phyloP scores from a whole-genome alignment of 2,329 filamentous ascomycete species.

The Calonectria hawksworthii region DNA sequence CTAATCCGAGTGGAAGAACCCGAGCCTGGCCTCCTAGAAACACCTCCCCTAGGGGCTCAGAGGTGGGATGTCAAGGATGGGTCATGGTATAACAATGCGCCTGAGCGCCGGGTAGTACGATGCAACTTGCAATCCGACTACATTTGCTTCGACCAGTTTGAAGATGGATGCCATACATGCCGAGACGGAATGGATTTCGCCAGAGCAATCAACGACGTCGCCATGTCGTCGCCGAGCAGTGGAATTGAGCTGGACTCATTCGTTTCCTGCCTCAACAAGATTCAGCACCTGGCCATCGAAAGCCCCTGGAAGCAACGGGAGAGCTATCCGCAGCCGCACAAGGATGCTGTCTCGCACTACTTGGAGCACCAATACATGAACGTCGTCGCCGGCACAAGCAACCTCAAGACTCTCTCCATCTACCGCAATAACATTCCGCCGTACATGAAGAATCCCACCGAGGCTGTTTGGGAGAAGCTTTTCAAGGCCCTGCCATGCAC shows the following conservation, averaged over 20 bases:
- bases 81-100: not conserved
- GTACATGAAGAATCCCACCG: not conserved
- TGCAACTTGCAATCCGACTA: constrained; percentile 4
- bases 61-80: not conserved
- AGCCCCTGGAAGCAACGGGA: constrained; percentile 9
- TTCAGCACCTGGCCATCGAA: constrained; percentile 1
- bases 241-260: not conserved
- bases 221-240: not conserved
- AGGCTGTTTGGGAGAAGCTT: constrained; percentile 6
- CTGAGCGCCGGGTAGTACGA: not conserved
- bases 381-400: not conserved
- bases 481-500: not conserved
- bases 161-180: not conserved
- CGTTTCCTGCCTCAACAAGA: not conserved
- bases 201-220: not conserved
- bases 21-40: not conserved
- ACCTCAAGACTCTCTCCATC: not conserved
- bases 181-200: not conserved
- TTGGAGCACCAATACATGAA: constrained; percentile 2
- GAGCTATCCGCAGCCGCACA: not conserved
- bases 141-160: constrained; percentile 6
- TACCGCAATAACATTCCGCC: constrained; percentile 5
- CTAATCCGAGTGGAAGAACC: constrained; percentile 10
- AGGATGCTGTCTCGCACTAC: not conserved
- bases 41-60: not conserved